A percentile compares a stretch with the other conserved stretches of the same genome.
phyloP scores from a whole-genome alignment of 371 early-diverging fungal genomes.

The Saksenaea vasiformis region DNA sequence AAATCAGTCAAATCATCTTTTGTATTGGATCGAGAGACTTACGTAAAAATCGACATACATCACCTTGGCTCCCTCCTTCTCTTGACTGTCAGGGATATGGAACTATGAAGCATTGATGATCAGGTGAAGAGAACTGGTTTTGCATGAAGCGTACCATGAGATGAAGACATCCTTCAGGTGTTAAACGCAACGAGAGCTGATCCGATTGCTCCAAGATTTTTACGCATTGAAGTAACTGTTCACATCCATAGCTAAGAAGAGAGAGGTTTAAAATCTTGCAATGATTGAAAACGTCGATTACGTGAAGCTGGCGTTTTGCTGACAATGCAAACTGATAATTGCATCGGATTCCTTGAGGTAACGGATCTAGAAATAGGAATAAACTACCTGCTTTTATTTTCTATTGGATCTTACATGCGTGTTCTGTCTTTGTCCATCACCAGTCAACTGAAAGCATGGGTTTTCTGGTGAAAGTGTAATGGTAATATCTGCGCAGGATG shows the following conservation, averaged over 20 bases:
- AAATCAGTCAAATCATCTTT: neutral
- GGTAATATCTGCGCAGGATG: constrained; percentile 25
- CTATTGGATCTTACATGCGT: constrained; percentile 13
- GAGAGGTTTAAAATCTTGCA: neutral
- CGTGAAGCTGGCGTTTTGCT: constrained; percentile 26
- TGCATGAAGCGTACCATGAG: constrained; percentile 26
- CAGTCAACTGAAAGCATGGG: constrained; percentile 27
- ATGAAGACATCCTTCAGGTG: constrained; percentile 28
- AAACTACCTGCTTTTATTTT: neutral
- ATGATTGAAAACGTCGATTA: constrained; percentile 8
- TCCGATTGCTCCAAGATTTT: constrained; percentile 36
- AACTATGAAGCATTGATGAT: neutral
- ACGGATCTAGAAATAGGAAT: constrained; percentile 17
- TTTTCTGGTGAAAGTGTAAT: constrained; percentile 35
- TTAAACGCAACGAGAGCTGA: constrained; percentile 38
- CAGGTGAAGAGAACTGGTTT: neutral
- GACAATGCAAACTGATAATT: constrained; percentile 34
- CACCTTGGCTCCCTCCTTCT: neutral
- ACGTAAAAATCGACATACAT: neutral
- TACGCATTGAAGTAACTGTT: constrained; percentile 31
- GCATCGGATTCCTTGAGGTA: constrained; percentile 35
- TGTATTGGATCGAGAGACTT: neutral
- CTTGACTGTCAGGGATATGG: neutral
- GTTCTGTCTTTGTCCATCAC: constrained; percentile 23
- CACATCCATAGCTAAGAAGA: constrained; percentile 31